These are phyloP conservation scores for carrot (Daucus carota) DNA, from an alignment of 129 eudicot genomes.

Conservation along the genomic window DH1_v3.0 NC_030387.2:22695501-22696000, in stretches of 20 bases:
- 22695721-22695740: not conserved
- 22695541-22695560: not conserved
- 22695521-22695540: not conserved
- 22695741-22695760: not conserved
- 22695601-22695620: not conserved
- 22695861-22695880: constrained; percentile 31
- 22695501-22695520: too few species aligned
- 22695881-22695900: constrained; percentile 5
- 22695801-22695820: constrained; percentile 21
- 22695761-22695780: constrained; percentile 16
- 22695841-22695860: constrained; percentile 44
- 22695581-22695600: too few species aligned
- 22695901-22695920: not conserved
- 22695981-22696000: not conserved
- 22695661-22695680: constrained; percentile 34
- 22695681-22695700: constrained; percentile 40
- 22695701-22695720: not conserved
- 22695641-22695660: constrained; percentile 14
- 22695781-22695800: constrained; percentile 30
- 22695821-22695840: constrained; percentile 40
- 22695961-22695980: not conserved
- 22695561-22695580: too few species aligned
- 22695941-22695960: not conserved
- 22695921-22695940: not conserved
- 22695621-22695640: constrained; percentile 4